Base-by-base conservation (phyloP, 2,329 filamentous ascomycete genomes). In the Harringtonia lauricola region DNA sequence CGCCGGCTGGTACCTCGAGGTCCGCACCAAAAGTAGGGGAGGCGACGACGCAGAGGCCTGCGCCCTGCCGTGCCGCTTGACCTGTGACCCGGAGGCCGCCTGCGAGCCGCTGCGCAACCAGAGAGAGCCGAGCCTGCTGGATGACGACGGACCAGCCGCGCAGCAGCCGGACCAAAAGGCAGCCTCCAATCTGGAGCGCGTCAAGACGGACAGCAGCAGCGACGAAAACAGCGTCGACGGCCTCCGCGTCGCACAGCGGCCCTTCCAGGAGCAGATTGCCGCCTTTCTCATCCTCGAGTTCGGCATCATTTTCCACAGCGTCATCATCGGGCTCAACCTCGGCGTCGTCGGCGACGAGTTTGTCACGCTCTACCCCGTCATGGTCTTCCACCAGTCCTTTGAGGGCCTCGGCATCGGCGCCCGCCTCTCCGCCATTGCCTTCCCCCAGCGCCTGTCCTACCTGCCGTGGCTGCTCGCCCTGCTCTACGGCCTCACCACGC, bases 381-480 rank as follows among this genome's bases (percentile, higher is more conserved):
- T 83, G 31, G 79, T 87, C 51, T 95, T 95, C 68, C 89, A 95
- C 61, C 89, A 95, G 60, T 86, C 86, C 17, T 94, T 95, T 50
- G 89, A 95, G 63, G 89, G 89, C n/a, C 79, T 95, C 9, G 89
- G 87, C 70, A 74, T 95, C 2, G 89, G 89, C 17, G 81, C 87
- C 3, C 83, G 90, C 44, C 74, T 95, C 5, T 86, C 86, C 1
- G 76, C 76, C 9, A 79, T 86, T 1, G 50, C 51, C 34, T 53
- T 53, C 47, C 51, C 51, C 3, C 72, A 77, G 0, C 95, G 86
- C 83, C 85, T 87, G 1, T 62, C 68, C 35, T 47, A 45, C 72
- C 81, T 88, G 39, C 87, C 88, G 0, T 95, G 89, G 61, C 38
- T 81, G 1, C 73, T 95, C 10, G 87, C 73, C 1, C 30, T 77